phyloP scores from a whole-genome alignment of 441 rosid genomes.

The Populus hybrid region DNA sequence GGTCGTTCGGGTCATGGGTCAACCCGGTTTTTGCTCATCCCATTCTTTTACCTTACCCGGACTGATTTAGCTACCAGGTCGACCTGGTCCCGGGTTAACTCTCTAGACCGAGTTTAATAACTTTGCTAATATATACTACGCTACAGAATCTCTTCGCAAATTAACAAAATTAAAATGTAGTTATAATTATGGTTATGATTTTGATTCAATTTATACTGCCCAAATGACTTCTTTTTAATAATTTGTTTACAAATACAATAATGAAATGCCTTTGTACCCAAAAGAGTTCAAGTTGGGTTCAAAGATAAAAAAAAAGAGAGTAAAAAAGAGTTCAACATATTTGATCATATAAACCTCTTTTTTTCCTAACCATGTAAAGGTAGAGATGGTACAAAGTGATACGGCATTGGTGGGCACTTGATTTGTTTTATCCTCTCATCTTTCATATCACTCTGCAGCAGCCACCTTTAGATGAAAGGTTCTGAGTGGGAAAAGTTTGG shows the following conservation, averaged over 20 bases:
- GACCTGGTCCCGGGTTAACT: no score
- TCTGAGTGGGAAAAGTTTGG: neutral
- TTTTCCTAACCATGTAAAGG: neutral
- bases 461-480: neutral
- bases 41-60: no score
- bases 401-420: neutral
- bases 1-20: accelerated
- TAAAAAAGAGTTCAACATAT: neutral
- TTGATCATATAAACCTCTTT: neutral
- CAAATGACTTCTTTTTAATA: neutral
- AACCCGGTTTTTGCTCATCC: no score
- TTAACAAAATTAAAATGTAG: no score
- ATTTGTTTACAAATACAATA: neutral
- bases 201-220: no score
- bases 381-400: neutral
- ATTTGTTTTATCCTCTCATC: neutral
- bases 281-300: no score
- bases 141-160: no score
- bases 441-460: neutral
- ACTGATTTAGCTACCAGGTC: no score
- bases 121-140: no score
- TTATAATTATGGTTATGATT: neutral
- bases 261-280: neutral
- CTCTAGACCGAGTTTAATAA: accelerated
- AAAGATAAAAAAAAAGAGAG: no score